Percentiles rank a stretch among this genome's conserved stretches.
Conservation (phyloP, 2,329 filamentous ascomycete species). For the Hypomyces perniciosus region DNA sequence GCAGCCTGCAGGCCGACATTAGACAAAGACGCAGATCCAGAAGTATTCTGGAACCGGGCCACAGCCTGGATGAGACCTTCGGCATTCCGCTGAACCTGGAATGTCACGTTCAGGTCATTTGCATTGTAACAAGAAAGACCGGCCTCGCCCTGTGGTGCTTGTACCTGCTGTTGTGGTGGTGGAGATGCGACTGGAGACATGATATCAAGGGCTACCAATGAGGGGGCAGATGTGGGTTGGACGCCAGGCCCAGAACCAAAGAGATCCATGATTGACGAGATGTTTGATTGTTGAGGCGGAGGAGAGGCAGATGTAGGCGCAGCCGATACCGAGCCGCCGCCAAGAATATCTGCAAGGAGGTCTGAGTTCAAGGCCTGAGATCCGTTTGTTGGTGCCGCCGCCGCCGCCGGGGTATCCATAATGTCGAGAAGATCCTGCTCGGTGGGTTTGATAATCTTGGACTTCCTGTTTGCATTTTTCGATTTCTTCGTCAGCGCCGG, state of each 20-base stretch:
- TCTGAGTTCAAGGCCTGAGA: constrained; percentile 69
- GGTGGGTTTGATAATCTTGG: constrained; percentile 72
- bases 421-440: constrained; percentile 92
- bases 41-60: constrained; percentile 76
- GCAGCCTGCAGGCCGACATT: constrained; percentile 85
- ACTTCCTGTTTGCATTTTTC: constrained; percentile 66
- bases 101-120: constrained; percentile 73
- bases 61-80: constrained; percentile 75
- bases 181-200: constrained; percentile 43
- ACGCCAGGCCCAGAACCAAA: constrained; percentile 50
- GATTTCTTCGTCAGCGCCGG: constrained; percentile 62
- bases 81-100: constrained; percentile 77
- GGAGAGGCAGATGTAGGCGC: constrained; percentile 34
- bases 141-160: constrained; percentile 36
- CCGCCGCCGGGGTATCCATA: constrained; percentile 65
- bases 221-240: constrained; percentile 28
- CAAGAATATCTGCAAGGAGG: constrained; percentile 85
- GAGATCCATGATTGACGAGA: constrained; percentile 83
- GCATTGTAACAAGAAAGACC: constrained; percentile 75
- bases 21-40: constrained; percentile 58
- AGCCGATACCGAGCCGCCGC: constrained; percentile 51
- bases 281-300: constrained; percentile 49
- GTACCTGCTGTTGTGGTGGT: constrained; percentile 37
- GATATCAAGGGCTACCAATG: constrained; percentile 42
- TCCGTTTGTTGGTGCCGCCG: constrained; percentile 46